A percentile compares a stretch with the other conserved stretches of the same genome.
Conservation (phyloP, 2,329 filamentous ascomycete species). For the Penicillium italicum region DNA sequence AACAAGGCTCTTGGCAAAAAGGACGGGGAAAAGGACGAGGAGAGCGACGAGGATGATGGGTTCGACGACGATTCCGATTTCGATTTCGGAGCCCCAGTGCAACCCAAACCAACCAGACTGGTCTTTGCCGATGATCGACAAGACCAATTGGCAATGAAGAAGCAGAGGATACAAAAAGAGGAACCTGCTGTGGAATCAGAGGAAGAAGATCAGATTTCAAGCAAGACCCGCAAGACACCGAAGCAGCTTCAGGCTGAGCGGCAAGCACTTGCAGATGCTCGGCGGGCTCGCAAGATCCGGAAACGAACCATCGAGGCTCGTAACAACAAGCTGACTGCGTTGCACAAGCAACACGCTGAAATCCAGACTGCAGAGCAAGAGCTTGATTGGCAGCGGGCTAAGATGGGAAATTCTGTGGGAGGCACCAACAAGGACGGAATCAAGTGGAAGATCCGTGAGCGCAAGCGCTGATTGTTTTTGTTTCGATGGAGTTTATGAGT, state of each 20-base stretch:
- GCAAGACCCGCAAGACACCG: conserved; percentile 38
- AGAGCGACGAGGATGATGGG: conserved; percentile 21
- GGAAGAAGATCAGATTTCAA: conserved; percentile 19
- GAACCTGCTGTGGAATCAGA: conserved; percentile 24
- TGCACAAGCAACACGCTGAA: conserved; percentile 54
- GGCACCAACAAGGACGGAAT: conserved; percentile 62
- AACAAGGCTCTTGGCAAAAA: conserved; percentile 28
- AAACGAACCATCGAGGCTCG: conserved; percentile 49
- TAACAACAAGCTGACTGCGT: conserved; percentile 48
- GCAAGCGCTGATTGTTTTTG: conserved; percentile 49
- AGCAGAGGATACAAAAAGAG: conserved; percentile 18
- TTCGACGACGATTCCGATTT: conserved; percentile 23
- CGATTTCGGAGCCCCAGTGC: conserved; percentile 21
- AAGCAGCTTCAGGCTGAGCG: conserved; percentile 45
- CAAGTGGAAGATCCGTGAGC: conserved; percentile 62
- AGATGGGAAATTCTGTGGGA: conserved; percentile 59
- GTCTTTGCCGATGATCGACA: conserved; percentile 41
- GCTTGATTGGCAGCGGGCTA: conserved; percentile 57
- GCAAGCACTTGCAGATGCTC: conserved; percentile 36
- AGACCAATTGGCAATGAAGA: conserved; percentile 32
- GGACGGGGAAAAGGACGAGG: conserved; percentile 21
- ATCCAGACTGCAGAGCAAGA: conserved; percentile 55
- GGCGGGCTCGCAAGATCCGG: conserved; percentile 45
- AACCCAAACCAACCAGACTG: conserved; percentile 32
- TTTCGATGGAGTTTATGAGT: conserved; percentile 17